Evolutionary conservation across 352 stramenopile species (phyloP), one percentile per base, ranked within the genome.

Genomic region (Globisporangium carolinianum): DNA sequence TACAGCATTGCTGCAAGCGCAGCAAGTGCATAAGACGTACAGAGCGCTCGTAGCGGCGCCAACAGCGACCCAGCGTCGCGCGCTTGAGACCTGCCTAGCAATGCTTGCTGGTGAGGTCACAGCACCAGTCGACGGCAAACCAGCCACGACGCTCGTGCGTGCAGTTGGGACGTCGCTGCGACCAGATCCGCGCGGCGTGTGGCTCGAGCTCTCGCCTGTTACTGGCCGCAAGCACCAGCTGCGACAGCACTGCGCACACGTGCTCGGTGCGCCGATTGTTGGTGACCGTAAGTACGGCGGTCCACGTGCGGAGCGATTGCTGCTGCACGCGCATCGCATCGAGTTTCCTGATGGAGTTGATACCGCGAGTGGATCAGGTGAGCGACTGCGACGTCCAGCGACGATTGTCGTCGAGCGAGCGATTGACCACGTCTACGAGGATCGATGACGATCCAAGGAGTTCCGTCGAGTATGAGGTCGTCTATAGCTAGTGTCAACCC

Each of bases 201-300:
- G 71, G 76, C 66, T 91, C 18, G 68, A 87, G 51, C 69, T 91
- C 49, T 67, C 66, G 39, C 78, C 75, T 10, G 52, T 67, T 4
- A 88, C 81, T 0, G 78, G 78, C n/a, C 73, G 81, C 32, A 91
- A 89, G 53, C 81, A 86, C 37, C 81, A 88, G 59, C 61, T 89
- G 5, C 81, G 81, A 0, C 61, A 87, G 41, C 81, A 91, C 53
- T 89, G 76, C 15, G 65, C 76, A 5, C 43, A 73, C 14, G 59
- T 54, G 2, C 45, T 91, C 10, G 15, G 62, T 3, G 58, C 73
- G 0, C 76, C 81, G 9, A 86, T 91, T 36, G 62, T 89, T 0
- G 81, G 81, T 0, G 81, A 91, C 45, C 6, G 6, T 12, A 79
- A 73, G 47, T 76, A 88, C 47, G 65, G 66, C 14, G 65, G 66